Conservation (phyloP, 73 alveolate genomes). For the Diophrys sp. region DNA sequence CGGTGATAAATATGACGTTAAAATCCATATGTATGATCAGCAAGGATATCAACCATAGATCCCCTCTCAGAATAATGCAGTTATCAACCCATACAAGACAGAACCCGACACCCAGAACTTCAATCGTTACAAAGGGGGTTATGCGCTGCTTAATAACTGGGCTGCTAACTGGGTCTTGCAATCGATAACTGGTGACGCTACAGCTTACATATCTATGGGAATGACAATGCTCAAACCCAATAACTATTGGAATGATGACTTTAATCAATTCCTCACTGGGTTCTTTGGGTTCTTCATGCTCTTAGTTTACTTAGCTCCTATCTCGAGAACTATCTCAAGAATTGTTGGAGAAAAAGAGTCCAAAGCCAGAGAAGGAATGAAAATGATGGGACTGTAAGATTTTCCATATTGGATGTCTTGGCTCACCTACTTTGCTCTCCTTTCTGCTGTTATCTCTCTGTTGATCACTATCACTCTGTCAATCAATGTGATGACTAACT, state of each 20-base stretch:
- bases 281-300: conserved; percentile 71
- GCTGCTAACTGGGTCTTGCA: conserved; percentile 29
- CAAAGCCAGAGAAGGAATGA: conserved; percentile 96
- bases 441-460: conserved; percentile 51
- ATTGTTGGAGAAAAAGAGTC: conserved; percentile 89
- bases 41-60: conserved; percentile 1
- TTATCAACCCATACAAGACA: conserved; percentile 22
- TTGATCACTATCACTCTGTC: conserved; percentile 10
- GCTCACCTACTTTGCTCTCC: conserved; percentile 75
- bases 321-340: conserved; percentile 59
- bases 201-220: conserved; percentile 31
- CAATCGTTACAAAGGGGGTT: conserved; percentile 18
- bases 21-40: neutral
- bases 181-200: conserved; percentile 18
- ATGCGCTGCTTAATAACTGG: conserved; percentile 26
- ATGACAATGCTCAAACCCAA: conserved; percentile 10
- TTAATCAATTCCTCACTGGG: conserved; percentile 12
- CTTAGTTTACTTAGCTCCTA: conserved; percentile 69
- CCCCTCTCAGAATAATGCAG: conserved; percentile 32
- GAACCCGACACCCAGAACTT: conserved; percentile 16
- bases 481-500: conserved; percentile 20
- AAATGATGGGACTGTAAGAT: conserved; percentile 96
- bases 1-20: conserved; percentile 1
- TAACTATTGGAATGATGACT: conserved; percentile 15
- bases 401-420: conserved; percentile 89